Evolutionary conservation across 768 basidiomycete species (phyloP), one percentile per base, ranked within the genome.

Genomic region (Xerocomus brunneocitrinus): DNA sequence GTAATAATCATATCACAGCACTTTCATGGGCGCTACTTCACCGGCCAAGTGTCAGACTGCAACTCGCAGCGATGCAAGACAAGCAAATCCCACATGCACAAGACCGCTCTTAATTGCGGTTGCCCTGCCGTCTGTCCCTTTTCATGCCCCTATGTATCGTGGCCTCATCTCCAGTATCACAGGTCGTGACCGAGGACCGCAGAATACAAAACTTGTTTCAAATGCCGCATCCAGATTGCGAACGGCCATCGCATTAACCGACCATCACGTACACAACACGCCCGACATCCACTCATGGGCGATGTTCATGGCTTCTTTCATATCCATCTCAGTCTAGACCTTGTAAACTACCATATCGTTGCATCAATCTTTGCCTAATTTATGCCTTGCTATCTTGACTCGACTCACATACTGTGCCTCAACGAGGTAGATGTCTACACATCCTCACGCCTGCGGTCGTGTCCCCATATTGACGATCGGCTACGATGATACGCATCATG

Each of bases 21-120:
- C 56, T 72, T 72, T 53, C 71, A 72, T 51, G 71, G 64, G 49
- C 72, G 71, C 47, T 73, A 72, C 58, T 72, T 59, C 52, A 72
- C 71, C 13, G 71, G 71, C 35, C 47, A 66, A 9, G 63, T 69
- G 0, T 41, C 47, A 10, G 72, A 72, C 47, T 72, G 71, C 52
- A 62, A 62, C 45, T 67, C 65, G 2, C 57, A 54, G 24, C 34
- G 58, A 45, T 72, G 71, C 59, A 72, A 72, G 55, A 68, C 71
- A 3, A 72, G 71, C 49, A 61, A 60, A 35, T 48, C 62, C 9
- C 71, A 72, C 57, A 68, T 64, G 55, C 72, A 72, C 57, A 71
- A 41, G 50, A 72, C 71, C 13, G 71, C 72, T 0, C 54, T 30
- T 22, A 71, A 73, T 32, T 72, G 71, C 45, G 69, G 65, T 24